phyloP scores from a whole-genome alignment of 164 flowering plant genomes.

The Liquidambar formosana region DNA sequence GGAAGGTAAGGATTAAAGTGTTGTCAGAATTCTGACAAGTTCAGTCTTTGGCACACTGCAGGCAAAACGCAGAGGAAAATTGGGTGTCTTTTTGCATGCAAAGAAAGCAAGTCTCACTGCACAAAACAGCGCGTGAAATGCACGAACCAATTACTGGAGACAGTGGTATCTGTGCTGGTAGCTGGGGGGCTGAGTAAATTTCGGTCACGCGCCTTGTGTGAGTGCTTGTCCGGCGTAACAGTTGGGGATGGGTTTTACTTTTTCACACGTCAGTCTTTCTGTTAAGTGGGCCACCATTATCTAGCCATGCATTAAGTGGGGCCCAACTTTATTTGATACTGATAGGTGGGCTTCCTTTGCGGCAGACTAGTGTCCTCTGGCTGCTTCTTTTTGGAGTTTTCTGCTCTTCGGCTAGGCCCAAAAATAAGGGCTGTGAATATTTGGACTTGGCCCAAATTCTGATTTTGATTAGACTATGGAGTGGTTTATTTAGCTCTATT shows the following conservation, averaged over 20 bases:
- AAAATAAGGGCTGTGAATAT: no score
- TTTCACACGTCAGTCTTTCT: constrained; percentile 13
- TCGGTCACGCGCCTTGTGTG: constrained; percentile 14
- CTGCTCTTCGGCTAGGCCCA: background rate
- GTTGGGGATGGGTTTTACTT: background rate
- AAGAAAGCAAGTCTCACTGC: background rate
- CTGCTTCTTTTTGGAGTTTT: background rate
- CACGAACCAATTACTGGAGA: background rate
- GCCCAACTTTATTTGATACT: background rate
- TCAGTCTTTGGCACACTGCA: constrained; percentile 14
- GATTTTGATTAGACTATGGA: no score
- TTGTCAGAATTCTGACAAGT: constrained; percentile 14
- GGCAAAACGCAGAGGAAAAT: constrained; percentile 10
- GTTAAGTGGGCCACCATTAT: background rate
- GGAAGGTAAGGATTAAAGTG: background rate
- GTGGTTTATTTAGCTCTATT: no score
- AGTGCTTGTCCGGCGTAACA: background rate
- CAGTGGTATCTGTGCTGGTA: no score
- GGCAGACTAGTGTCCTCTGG: background rate
- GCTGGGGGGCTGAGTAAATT: no score
- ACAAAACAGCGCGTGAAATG: background rate
- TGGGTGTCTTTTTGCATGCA: background rate
- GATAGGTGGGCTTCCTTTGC: background rate
- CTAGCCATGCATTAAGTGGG: background rate
- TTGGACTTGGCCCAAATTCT: no score